Base-by-base conservation (phyloP, 2,329 filamentous ascomycete genomes). In the Endothia cerciana region DNA sequence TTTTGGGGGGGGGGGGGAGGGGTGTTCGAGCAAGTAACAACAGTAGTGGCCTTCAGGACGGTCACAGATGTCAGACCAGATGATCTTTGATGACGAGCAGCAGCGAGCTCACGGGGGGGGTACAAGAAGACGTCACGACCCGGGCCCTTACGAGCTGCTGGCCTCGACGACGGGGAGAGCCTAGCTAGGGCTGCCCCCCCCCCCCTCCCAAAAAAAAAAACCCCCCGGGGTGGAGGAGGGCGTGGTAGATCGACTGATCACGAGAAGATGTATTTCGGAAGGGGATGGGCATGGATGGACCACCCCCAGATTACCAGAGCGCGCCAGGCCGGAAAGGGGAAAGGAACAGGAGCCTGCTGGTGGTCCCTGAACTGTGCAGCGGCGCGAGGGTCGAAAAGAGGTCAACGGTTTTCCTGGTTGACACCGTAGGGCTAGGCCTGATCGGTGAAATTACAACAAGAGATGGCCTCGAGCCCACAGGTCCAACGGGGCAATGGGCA, bases 251-350 rank as follows among this genome's bases (percentile, higher is more conserved):
- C 17, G 30, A 36, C 51, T n/a, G 28, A 55, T 55, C 30, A 55
- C 51, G 51, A 55, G 51, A 33, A 55, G 51, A 15, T 55, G 51
- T 55, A 55, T 55, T 55, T 55, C 30, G 51, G 51, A 55, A 55
- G 36, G n/a, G 51, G 51, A 55, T 55, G 30, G n/a, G 51, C 22
- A 28, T 28, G 47, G 25, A 51, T 51, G 47, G 47, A 30, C 47
- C 22, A 51, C 47, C 25, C 30, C 51, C 51, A 55, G 51, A 55
- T 36, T 55, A 25, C 47, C 28, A 51, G 15, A 51, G 47, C 22
- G 30, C 51, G 51, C 51, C 51, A 55, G 51, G 51, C 30, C 51
- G 17, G 51, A 55, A 55, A 36, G 51, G 30, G 51, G 51, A 55
- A n/a, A n/a, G 47, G 25, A 22, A n/a, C n/a, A 28, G 51, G 30